Evolutionary conservation across 352 stramenopile genomes (phyloP).

Genomic region (Pythium phragmiticola): DNA sequence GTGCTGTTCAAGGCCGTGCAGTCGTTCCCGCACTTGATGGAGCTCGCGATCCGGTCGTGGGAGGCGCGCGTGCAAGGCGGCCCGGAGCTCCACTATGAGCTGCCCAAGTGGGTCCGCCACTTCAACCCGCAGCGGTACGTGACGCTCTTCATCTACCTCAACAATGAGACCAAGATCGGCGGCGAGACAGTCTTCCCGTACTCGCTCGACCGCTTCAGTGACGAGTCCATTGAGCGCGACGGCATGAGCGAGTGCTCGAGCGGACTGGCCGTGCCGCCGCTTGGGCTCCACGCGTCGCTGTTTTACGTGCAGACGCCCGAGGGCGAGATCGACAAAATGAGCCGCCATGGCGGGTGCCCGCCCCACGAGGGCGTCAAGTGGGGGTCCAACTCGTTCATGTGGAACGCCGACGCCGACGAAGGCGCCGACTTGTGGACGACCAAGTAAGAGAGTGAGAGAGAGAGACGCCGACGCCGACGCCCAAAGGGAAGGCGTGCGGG

Average conservation of each 20-base stretch:
- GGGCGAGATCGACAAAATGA: conserved; percentile 73
- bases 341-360: conserved; percentile 79
- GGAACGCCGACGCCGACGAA: conserved; percentile 82
- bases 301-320: conserved; percentile 87
- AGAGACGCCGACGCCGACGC: neutral
- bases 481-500: neutral
- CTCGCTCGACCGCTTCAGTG: conserved; percentile 68
- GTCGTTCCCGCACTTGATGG: conserved; percentile 52
- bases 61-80: conserved; percentile 41
- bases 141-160: conserved; percentile 97
- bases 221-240: conserved; percentile 64
- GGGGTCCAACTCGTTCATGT: conserved; percentile 88
- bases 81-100: conserved; percentile 44
- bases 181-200: conserved; percentile 98
- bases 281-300: conserved; percentile 68
- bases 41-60: conserved; percentile 71
- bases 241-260: conserved; percentile 83
- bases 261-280: conserved; percentile 70
- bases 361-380: conserved; percentile 84
- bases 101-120: conserved; percentile 68
- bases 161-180: conserved; percentile 92
- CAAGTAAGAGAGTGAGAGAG: conserved; percentile 36
- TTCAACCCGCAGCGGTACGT: conserved; percentile 93
- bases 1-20: conserved; percentile 68
- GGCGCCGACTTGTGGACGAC: conserved; percentile 76